phyloP scores from a whole-genome alignment of 179 eudicot species.

The Heliamphora pulchella region DNA sequence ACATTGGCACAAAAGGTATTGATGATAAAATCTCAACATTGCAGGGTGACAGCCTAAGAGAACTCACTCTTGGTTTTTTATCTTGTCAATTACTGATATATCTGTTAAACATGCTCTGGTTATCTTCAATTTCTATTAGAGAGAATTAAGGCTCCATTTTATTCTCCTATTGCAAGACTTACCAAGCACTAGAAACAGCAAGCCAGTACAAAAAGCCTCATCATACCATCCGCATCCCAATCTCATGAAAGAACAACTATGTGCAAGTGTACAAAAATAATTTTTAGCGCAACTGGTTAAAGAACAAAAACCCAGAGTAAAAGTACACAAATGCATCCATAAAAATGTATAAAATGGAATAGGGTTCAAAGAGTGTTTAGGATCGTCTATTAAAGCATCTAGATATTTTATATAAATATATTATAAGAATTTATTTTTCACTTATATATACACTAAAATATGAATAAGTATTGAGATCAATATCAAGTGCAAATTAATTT shows the following conservation, averaged over 20 bases:
- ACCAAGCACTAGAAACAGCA: background rate
- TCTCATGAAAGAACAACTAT: background rate
- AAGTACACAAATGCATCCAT: background rate
- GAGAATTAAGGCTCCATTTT: background rate
- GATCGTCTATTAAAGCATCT: too few species aligned
- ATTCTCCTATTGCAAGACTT: background rate
- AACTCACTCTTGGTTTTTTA: background rate
- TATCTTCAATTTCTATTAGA: background rate
- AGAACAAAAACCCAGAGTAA: background rate
- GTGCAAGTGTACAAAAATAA: background rate
- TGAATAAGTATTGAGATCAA: too few species aligned
- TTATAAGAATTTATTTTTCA: too few species aligned
- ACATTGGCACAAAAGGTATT: background rate
- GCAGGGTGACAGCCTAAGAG: background rate
- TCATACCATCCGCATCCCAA: background rate
- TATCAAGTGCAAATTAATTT: too few species aligned
- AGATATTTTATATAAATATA: too few species aligned
- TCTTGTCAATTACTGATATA: background rate
- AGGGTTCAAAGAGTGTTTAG: too few species aligned
- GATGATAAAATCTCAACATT: background rate
- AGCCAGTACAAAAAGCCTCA: background rate
- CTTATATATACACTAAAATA: too few species aligned
- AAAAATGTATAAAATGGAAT: background rate
- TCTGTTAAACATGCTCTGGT: background rate
- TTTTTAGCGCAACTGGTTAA: background rate